Conservation (phyloP, 2,329 filamentous ascomycete genomes). For the Verticillium klebahnii region DNA sequence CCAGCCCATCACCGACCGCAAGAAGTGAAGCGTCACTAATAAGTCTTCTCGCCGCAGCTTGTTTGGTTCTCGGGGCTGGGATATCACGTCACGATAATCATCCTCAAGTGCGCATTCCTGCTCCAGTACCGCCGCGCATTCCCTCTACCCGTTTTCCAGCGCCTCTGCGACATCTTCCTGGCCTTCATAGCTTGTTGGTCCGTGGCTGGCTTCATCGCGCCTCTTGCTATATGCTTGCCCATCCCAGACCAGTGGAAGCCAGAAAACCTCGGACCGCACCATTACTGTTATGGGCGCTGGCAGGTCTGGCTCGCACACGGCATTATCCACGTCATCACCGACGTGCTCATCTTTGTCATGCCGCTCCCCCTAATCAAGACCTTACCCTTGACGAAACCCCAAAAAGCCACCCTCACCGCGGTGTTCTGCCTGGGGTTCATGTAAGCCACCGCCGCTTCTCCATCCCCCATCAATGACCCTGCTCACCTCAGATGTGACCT, state of each 20-base stretch:
- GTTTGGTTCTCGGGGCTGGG: background rate
- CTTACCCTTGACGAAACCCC: slow-evolving; percentile 5
- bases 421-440: slow-evolving; percentile 12
- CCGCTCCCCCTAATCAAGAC: slow-evolving; percentile 8
- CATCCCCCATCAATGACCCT: no score
- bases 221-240: background rate
- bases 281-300: slow-evolving; percentile 5
- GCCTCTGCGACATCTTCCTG: slow-evolving; percentile 10
- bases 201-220: slow-evolving; percentile 5
- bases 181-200: slow-evolving; percentile 9
- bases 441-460: slow-evolving; percentile 1
- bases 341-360: slow-evolving; percentile 12
- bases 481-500: no score
- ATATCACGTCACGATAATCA: slow-evolving; percentile 22
- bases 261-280: background rate
- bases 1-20: background rate
- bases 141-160: slow-evolving; percentile 6
- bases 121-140: slow-evolving; percentile 31
- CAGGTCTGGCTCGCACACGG: slow-evolving; percentile 5
- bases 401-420: slow-evolving; percentile 8
- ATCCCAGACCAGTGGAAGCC: background rate
- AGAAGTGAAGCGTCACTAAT: background rate
- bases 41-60: background rate
- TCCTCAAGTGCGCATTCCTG: slow-evolving; percentile 29
- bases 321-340: slow-evolving; percentile 10